Conservation (phyloP, 768 basidiomycete species). For the Rhodotorula diobovata region DNA sequence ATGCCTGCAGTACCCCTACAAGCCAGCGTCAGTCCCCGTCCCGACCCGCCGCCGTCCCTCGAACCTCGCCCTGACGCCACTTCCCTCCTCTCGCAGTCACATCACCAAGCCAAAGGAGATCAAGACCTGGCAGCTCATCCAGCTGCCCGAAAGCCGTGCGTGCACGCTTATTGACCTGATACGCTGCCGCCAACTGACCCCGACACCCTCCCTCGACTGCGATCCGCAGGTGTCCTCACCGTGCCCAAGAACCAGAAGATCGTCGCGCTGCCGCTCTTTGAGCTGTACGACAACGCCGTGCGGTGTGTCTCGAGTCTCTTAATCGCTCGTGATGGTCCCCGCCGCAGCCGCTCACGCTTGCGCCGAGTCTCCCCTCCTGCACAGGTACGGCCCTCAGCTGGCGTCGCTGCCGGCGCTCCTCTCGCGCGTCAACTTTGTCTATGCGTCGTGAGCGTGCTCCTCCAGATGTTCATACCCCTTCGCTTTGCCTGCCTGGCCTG, state of each 20-base stretch:
- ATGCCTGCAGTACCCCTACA: conserved; percentile 40
- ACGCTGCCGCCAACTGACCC: not conserved
- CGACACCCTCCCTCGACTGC: not conserved
- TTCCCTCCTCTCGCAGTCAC: conserved; percentile 83
- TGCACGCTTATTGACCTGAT: conserved; percentile 24
- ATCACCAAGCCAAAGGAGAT: conserved; percentile 97
- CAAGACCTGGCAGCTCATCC: conserved; percentile 90
- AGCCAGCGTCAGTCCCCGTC: conserved; percentile 29
- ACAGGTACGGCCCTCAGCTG: conserved; percentile 85
- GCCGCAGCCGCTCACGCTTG: not conserved
- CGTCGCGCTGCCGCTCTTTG: conserved; percentile 90
- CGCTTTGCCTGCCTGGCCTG: not conserved
- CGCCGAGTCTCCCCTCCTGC: not conserved
- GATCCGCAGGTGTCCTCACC: conserved; percentile 83
- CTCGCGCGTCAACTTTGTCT: conserved; percentile 75
- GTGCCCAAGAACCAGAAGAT: conserved; percentile 99
- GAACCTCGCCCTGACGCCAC: too few species aligned
- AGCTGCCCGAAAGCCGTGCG: conserved; percentile 90
- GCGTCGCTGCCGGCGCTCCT: conserved; percentile 89
- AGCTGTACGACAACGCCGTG: conserved; percentile 95
- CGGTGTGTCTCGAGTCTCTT: conserved; percentile 51
- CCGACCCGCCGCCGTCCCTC: not conserved
- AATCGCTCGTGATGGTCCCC: not conserved
- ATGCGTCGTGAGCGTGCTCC: not conserved
- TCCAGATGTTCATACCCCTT: not conserved